These are phyloP conservation scores for Silene conica DNA, from an alignment of 148 eudicot genomes.

Conservation along the genomic window DNA sequence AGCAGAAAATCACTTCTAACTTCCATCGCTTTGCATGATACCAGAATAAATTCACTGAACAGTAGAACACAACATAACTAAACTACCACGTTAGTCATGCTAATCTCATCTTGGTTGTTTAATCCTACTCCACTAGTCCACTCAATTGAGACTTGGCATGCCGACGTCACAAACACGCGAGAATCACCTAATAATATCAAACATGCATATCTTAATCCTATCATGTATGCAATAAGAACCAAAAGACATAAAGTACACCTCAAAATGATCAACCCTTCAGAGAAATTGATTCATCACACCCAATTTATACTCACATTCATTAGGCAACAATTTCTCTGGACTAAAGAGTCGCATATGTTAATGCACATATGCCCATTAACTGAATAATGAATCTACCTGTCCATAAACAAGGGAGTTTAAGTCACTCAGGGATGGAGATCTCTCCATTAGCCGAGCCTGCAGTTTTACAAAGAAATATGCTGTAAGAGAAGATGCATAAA, in stretches of 20 bases:
- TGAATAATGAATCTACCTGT: conserved; percentile 44
- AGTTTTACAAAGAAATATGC: conserved; percentile 15
- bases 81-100: not conserved
- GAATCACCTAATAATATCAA: not conserved
- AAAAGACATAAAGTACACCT: too few species aligned
- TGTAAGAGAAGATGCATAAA: not conserved
- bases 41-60: too few species aligned
- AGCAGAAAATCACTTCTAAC: not conserved
- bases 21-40: not conserved
- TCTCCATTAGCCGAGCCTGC: conserved; percentile 82
- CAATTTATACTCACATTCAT: not conserved
- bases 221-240: not conserved
- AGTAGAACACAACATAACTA: too few species aligned
- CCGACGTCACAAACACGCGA: not conserved
- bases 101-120: not conserved
- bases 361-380: not conserved
- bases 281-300: not conserved
- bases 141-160: not conserved
- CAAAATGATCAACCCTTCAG: too few species aligned
- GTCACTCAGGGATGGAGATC: conserved; percentile 89
- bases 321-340: not conserved
- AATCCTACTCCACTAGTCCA: not conserved
- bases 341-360: not conserved
- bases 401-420: conserved; percentile 87
- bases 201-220: not conserved